These are phyloP conservation scores for Volvariella volvacea DNA, from an alignment of 1,284 basidiomycete species.

Conservation along the genomic window DNA sequence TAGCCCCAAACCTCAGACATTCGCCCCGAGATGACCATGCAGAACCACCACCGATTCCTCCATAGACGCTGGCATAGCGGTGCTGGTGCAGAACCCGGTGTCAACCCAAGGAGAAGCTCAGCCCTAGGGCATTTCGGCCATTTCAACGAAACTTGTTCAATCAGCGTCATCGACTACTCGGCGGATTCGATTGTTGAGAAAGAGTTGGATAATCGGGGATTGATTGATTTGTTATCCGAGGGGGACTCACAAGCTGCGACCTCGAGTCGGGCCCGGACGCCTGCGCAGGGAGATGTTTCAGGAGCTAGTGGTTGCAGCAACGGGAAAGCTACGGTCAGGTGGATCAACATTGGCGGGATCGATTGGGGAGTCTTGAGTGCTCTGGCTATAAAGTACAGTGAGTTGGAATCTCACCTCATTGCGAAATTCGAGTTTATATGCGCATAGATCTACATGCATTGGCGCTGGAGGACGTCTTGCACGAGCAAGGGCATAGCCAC, in stretches of 20 bases:
- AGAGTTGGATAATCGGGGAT: conserved; percentile 50
- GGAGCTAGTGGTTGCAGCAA: conserved; percentile 8
- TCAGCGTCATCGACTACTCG: conserved; percentile 59
- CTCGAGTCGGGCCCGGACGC: no score
- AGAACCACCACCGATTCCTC: neutral
- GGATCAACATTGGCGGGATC: conserved; percentile 66
- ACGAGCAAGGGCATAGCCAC: conserved; percentile 46
- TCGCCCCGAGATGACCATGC: no score
- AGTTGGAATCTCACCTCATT: conserved; percentile 10
- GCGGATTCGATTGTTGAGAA: conserved; percentile 40
- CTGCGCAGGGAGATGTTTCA: no score
- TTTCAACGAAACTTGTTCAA: conserved; percentile 52
- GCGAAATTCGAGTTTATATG: neutral
- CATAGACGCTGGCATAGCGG: neutral
- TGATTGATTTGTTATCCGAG: conserved; percentile 42
- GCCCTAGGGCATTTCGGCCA: conserved; percentile 43
- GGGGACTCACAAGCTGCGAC: no score
- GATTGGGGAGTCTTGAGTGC: conserved; percentile 67
- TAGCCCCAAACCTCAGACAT: no score
- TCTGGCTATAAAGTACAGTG: conserved; percentile 56
- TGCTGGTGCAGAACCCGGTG: conserved; percentile 57
- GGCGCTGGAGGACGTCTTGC: conserved; percentile 63
- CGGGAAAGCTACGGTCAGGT: conserved; percentile 34
- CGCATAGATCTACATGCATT: conserved; percentile 58
- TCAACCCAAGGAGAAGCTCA: conserved; percentile 45